Base-by-base conservation (phyloP, 2,329 filamentous ascomycete species). In the Cladosporium sp. region DNA sequence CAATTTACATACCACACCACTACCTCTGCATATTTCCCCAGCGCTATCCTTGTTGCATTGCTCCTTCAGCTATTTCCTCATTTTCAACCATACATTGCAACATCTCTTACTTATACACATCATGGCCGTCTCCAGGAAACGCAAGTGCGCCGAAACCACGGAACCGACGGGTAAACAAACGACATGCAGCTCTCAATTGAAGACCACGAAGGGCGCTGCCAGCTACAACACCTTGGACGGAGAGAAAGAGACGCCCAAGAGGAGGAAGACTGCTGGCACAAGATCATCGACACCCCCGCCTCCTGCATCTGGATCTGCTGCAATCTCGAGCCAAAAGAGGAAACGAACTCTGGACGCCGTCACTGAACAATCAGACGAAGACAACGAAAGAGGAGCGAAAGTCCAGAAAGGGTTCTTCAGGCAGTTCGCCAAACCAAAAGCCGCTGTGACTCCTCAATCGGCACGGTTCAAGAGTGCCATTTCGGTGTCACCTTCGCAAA, bases 391-490 rank as follows among this genome's bases (percentile, higher is more conserved):
- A 53, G 65, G 56, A 56, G 25, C 30, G 43, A 58, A 51, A 6
- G 49, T 58, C n/a, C 51, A 67, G 25, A 46, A 66, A 59, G 56
- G 62, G 46, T 56, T 70, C 65, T 58, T 68, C 53, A 65, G 61
- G 57, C 67, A 69, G 23, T 67, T 66, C 48, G 63, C 57, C n/a
- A 59, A 46, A 64, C 46, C 43, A 32, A 67, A 62, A 48, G 67
- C 59, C 26, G 60, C 60, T 25, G 58, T 63, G 18, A 75, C 75
- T 59, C 74, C 74, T 51, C 70, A 72, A 21, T 70, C 69, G n/a
- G 75, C 76, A 66, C 74, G 75, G 48, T 66, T 75, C 66, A 75
- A 72, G 61, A 70, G 75, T 63, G 68, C 67, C 5, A 59, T 71
- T 25, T 74, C 73, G 21, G 68, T 71, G 14, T 73, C 73, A 2